A percentile compares a stretch with the other conserved stretches of the same genome.
phyloP scores from a whole-genome alignment of 352 stramenopile genomes.

The Phytopythium mirpurense region DNA sequence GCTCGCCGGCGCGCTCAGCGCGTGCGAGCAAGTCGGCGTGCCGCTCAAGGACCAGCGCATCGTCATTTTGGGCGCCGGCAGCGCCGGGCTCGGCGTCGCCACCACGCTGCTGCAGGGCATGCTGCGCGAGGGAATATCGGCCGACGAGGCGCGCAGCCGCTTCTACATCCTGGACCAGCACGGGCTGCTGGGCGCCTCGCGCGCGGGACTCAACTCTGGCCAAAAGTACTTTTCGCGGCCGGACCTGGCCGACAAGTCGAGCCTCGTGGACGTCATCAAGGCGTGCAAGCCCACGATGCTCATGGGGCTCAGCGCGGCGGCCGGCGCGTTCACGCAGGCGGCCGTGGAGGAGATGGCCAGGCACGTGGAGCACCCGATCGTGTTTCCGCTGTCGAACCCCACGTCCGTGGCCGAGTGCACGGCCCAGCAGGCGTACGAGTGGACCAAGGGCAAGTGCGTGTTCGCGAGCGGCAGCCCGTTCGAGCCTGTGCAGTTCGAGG shows the following conservation, averaged over 20 bases:
- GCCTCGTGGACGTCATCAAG: slow-evolving; percentile 81
- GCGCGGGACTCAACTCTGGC: slow-evolving; percentile 54
- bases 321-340: slow-evolving; percentile 86
- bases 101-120: slow-evolving; percentile 89
- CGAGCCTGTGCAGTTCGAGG: slow-evolving; percentile 87
- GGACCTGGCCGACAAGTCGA: slow-evolving; percentile 66
- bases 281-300: slow-evolving; percentile 92
- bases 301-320: slow-evolving; percentile 88
- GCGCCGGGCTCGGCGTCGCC: slow-evolving; percentile 92
- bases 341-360: slow-evolving; percentile 86
- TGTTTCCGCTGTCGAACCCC: slow-evolving; percentile 97
- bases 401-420: slow-evolving; percentile 96
- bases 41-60: slow-evolving; percentile 93
- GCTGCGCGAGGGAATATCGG: slow-evolving; percentile 74
- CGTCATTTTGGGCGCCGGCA: slow-evolving; percentile 93
- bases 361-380: slow-evolving; percentile 88
- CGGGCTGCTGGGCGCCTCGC: slow-evolving; percentile 50
- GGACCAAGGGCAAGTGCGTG: slow-evolving; percentile 93
- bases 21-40: slow-evolving; percentile 61
- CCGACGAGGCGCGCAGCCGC: slow-evolving; percentile 59
- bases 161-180: slow-evolving; percentile 84
- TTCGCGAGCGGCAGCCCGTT: slow-evolving; percentile 97
- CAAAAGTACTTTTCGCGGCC: slow-evolving; percentile 76
- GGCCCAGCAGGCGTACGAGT: slow-evolving; percentile 94
- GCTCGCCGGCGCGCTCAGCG: slow-evolving; percentile 84